Evolutionary conservation across 768 basidiomycete genomes (phyloP).

Genomic region (Agrocybe praecox): DNA sequence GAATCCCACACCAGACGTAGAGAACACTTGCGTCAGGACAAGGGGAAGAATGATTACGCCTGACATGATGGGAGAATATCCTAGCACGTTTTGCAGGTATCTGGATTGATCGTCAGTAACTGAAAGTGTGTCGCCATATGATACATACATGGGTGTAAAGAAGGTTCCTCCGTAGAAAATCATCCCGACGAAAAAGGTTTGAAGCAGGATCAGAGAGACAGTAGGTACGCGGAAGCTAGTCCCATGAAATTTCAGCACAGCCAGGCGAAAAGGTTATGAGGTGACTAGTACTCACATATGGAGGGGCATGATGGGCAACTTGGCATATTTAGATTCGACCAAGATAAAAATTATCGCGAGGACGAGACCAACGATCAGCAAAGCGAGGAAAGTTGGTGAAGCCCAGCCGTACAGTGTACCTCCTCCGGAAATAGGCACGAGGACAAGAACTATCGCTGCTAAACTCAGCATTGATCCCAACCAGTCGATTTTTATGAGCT

Average conservation of each 20-base stretch:
- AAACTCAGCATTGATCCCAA: slow-evolving; percentile 5
- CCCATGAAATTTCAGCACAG: not conserved
- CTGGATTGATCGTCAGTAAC: not conserved
- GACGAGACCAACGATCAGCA: not conserved
- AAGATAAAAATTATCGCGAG: not conserved
- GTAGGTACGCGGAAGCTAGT: slow-evolving; percentile 6
- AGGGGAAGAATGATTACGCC: slow-evolving; percentile 9
- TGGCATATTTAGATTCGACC: slow-evolving; percentile 5
- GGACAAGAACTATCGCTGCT: slow-evolving; percentile 3
- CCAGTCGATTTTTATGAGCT: slow-evolving; percentile 8
- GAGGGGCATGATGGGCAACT: slow-evolving; percentile 6
- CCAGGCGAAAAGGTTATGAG: too few relatives aligned
- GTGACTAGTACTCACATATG: slow-evolving; percentile 10
- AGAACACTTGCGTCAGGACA: slow-evolving; percentile 8
- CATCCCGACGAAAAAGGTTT: slow-evolving; percentile 10
- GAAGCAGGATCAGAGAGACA: slow-evolving; percentile 5
- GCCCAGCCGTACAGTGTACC: slow-evolving; percentile 5
- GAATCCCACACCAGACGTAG: slow-evolving; percentile 10
- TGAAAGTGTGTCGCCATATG: not conserved
- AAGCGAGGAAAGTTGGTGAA: slow-evolving; percentile 5
- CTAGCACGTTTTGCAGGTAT: slow-evolving; percentile 7
- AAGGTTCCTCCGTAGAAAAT: slow-evolving; percentile 11
- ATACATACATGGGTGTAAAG: slow-evolving; percentile 8
- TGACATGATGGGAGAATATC: slow-evolving; percentile 9
- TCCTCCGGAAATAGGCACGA: slow-evolving; percentile 7